Evolutionary conservation across 441 rosid species (phyloP).

Genomic region (Kokia cookei): DNA sequence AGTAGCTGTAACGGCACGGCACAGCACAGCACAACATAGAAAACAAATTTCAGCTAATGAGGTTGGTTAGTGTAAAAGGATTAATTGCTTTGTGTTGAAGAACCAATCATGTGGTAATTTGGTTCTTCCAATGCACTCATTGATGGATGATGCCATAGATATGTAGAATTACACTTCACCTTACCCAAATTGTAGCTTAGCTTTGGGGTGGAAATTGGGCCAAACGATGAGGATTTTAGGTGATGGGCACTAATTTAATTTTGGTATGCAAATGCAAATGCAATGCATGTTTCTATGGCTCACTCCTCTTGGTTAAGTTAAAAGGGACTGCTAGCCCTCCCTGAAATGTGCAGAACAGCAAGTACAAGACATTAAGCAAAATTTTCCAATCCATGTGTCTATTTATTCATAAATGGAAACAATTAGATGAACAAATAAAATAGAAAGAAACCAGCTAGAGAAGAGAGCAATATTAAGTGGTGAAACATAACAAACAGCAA

Average conservation of each 20-base stretch:
- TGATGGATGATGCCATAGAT: neutral
- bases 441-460: neutral
- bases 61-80: neutral
- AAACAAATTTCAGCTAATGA: neutral
- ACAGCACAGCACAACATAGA: neutral
- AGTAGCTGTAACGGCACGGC: conserved; percentile 2
- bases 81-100: conserved; percentile 4
- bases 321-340: too few species aligned
- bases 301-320: neutral
- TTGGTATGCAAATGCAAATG: neutral
- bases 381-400: neutral
- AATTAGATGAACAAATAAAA: neutral
- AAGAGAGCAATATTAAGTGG: neutral
- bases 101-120: neutral
- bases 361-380: neutral
- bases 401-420: neutral
- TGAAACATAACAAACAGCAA: neutral
- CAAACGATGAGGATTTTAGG: neutral
- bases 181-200: neutral
- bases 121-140: neutral
- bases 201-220: neutral
- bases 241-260: neutral
- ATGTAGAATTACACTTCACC: neutral
- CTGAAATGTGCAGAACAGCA: neutral
- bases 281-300: neutral